phyloP scores from a whole-genome alignment of 2,329 filamentous ascomycete species.

The Aspergillus tanneri region DNA sequence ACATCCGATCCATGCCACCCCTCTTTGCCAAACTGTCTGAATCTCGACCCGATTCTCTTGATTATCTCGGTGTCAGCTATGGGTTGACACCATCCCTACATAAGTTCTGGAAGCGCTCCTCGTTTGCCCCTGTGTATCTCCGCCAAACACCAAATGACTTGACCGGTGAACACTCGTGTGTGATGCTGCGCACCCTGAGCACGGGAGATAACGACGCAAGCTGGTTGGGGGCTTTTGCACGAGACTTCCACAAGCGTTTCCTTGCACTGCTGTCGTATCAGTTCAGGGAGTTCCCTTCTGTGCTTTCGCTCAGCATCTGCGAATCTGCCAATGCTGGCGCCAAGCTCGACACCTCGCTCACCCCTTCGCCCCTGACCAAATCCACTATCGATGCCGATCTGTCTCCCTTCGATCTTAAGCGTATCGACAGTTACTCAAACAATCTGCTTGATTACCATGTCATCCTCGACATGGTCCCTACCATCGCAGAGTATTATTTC shows the following conservation, averaged over 20 bases:
- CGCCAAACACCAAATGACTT: slow-evolving; percentile 94
- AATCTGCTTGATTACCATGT: slow-evolving; percentile 98
- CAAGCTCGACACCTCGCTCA: slow-evolving; percentile 60
- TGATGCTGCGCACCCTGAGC: slow-evolving; percentile 83
- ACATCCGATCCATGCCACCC: slow-evolving; percentile 88
- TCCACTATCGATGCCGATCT: slow-evolving; percentile 72
- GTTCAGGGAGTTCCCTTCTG: slow-evolving; percentile 77
- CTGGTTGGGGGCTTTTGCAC: slow-evolving; percentile 88
- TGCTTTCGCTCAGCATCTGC: slow-evolving; percentile 80
- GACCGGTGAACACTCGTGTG: slow-evolving; percentile 95
- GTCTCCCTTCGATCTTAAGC: slow-evolving; percentile 91
- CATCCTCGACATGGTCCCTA: slow-evolving; percentile 86
- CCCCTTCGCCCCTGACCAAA: slow-evolving; percentile 64
- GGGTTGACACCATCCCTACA: slow-evolving; percentile 83
- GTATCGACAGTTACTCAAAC: slow-evolving; percentile 91
- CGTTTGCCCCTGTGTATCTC: slow-evolving; percentile 87
- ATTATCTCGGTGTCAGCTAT: slow-evolving; percentile 95
- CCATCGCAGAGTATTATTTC: slow-evolving; percentile 81
- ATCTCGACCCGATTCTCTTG: slow-evolving; percentile 72
- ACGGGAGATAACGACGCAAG: slow-evolving; percentile 62
- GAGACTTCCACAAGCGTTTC: slow-evolving; percentile 95
- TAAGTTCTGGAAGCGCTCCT: slow-evolving; percentile 92
- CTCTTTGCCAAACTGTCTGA: slow-evolving; percentile 87
- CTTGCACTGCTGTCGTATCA: slow-evolving; percentile 85
- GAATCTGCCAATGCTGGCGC: slow-evolving; percentile 77